phyloP scores from a whole-genome alignment of 139 green algal genomes.

The Coelastrella sp. region DNA sequence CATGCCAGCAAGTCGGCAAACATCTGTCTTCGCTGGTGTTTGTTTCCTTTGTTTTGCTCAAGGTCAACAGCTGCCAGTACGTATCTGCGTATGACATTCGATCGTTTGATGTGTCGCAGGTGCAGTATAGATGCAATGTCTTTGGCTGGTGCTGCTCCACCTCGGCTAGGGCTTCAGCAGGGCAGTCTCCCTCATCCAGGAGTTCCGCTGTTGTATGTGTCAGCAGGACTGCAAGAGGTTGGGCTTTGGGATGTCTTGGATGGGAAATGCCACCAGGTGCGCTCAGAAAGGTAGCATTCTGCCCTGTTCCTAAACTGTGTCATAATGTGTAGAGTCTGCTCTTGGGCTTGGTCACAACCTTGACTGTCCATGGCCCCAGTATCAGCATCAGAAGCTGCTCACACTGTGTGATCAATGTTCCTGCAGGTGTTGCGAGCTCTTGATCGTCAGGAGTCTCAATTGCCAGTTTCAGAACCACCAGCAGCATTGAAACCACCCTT shows the following conservation, averaged over 20 bases:
- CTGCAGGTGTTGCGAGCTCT: constrained; percentile 23
- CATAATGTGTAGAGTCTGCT: no score
- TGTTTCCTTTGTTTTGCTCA: no score
- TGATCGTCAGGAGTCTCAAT: constrained; percentile 38
- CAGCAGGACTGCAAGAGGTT: constrained; percentile 79
- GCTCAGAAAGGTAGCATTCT: not conserved
- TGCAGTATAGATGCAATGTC: constrained; percentile 82
- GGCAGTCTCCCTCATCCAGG: constrained; percentile 17
- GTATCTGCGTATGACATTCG: no score
- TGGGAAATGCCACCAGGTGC: constrained; percentile 59
- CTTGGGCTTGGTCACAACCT: no score
- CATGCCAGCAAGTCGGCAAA: no score
- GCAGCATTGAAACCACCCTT: constrained; percentile 54
- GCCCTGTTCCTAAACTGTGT: not conserved
- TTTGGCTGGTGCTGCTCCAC: constrained; percentile 56
- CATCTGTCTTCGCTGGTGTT: no score
- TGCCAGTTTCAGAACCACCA: constrained; percentile 29
- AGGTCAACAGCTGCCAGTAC: no score
- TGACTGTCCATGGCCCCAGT: no score
- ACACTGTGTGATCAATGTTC: no score
- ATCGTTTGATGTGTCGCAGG: constrained; percentile 91
- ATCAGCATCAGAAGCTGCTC: no score
- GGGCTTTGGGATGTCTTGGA: constrained; percentile 82
- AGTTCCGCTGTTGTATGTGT: constrained; percentile 81
- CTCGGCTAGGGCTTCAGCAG: constrained; percentile 55